A percentile compares a stretch with the other conserved stretches of the same genome.
These are phyloP conservation scores for Lobosporangium transversale DNA, from an alignment of 192 early-diverging fungal genomes.

Conservation along the genomic window DNA sequence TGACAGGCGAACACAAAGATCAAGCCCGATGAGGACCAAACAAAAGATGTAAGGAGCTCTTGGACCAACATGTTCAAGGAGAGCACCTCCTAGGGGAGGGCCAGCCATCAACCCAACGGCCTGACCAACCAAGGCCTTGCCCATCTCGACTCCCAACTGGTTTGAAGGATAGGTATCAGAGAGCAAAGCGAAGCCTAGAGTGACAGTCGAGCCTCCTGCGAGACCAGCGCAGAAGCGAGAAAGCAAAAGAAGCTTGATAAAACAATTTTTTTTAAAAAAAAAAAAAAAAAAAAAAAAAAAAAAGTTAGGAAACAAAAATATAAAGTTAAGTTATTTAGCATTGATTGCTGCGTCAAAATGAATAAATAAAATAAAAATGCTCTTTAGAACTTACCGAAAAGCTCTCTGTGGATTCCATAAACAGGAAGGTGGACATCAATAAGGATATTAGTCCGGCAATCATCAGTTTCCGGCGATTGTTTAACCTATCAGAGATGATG, in stretches of 20 bases:
- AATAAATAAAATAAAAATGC: too few species aligned
- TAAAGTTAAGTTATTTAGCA: too few species aligned
- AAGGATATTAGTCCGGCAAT: conserved; percentile 39
- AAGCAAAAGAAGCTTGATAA: conserved; percentile 22
- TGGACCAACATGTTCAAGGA: conserved; percentile 51
- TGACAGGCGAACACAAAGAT: conserved; percentile 51
- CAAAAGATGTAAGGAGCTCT: conserved; percentile 59
- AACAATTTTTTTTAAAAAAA: too few species aligned
- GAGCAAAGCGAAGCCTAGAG: conserved; percentile 44
- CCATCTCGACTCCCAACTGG: conserved; percentile 56
- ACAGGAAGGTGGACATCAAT: conserved; percentile 30
- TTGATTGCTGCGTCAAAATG: too few species aligned
- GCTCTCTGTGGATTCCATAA: conserved; percentile 45
- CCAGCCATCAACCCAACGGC: conserved; percentile 56
- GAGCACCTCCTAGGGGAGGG: conserved; percentile 54
- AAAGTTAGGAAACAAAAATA: background rate
- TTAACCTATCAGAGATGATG: conserved; percentile 33
- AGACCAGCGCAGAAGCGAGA: conserved; percentile 32
- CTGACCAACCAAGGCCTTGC: conserved; percentile 56
- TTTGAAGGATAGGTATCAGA: conserved; percentile 55
- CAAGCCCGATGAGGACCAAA: conserved; percentile 48
- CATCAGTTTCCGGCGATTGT: conserved; percentile 47
- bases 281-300: conserved; percentile 9
- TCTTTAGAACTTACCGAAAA: conserved; percentile 41
- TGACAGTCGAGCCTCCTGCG: conserved; percentile 43